These are phyloP conservation scores for Lunularia cruciata DNA, from an alignment of 225 moss, liverwort and hornwort species.

Conservation along the genomic window DNA sequence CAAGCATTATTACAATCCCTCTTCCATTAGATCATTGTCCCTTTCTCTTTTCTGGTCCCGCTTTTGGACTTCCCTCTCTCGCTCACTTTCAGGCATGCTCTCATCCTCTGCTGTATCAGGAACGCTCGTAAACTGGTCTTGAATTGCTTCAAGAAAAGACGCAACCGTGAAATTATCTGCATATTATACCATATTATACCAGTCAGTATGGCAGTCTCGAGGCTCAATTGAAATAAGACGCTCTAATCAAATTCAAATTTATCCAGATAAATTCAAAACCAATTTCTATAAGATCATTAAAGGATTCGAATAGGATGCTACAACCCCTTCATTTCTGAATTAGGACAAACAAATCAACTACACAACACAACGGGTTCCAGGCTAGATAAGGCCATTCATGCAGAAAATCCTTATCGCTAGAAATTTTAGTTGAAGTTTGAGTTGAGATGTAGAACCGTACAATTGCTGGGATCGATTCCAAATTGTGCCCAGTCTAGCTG, in stretches of 20 bases:
- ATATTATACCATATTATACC: not conserved
- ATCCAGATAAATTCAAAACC: not conserved
- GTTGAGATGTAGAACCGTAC: too few relatives aligned
- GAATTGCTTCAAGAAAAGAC: constrained; percentile 90
- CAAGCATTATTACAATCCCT: constrained; percentile 31
- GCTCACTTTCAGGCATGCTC: constrained; percentile 27
- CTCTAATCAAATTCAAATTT: too few relatives aligned
- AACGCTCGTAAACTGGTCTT: constrained; percentile 65
- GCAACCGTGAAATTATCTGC: constrained; percentile 85
- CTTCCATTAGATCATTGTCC: constrained; percentile 46
- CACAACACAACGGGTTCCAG: too few relatives aligned
- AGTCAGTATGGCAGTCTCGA: too few relatives aligned
- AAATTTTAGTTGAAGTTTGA: too few relatives aligned
- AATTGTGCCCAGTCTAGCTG: constrained; percentile 74
- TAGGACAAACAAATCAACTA: too few relatives aligned
- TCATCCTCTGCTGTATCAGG: constrained; percentile 20
- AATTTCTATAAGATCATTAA: too few relatives aligned
- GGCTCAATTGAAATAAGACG: too few relatives aligned
- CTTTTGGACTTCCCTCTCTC: constrained; percentile 22
- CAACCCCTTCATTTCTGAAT: too few relatives aligned
- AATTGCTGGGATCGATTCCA: constrained; percentile 51
- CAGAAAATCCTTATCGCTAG: too few relatives aligned
- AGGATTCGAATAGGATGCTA: too few relatives aligned
- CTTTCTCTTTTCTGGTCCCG: constrained; percentile 21
- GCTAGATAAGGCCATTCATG: too few relatives aligned